Conservation (phyloP, 805 yeast genomes). For the Kodamaea hsintzibuensis region DNA sequence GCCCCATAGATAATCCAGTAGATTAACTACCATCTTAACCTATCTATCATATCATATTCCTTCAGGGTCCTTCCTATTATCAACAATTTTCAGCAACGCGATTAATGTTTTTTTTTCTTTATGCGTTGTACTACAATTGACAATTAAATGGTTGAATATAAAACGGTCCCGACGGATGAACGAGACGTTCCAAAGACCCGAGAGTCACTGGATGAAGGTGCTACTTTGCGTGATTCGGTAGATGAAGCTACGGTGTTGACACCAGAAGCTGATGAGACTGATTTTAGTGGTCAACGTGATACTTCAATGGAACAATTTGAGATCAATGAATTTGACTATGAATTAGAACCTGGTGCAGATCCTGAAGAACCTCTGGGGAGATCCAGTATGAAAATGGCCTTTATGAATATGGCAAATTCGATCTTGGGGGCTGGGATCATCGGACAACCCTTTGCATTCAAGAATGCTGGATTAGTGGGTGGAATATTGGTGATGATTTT, state of each 20-base stretch:
- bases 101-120: not conserved
- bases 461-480: constrained; percentile 75
- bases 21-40: no score
- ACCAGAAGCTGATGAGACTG: not conserved
- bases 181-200: constrained; percentile 3
- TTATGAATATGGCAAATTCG: constrained; percentile 96
- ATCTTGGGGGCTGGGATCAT: constrained; percentile 95
- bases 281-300: not conserved
- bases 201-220: not conserved
- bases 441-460: constrained; percentile 88
- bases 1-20: no score
- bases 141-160: constrained; percentile 1
- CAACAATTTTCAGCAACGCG: not conserved
- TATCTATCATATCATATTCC: no score
- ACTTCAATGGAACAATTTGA: constrained; percentile 9
- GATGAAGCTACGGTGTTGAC: not conserved
- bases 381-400: constrained; percentile 72
- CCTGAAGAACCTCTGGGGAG: constrained; percentile 21
- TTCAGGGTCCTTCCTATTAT: not conserved
- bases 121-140: not conserved
- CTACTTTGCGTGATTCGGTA: not conserved
- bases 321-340: constrained; percentile 9
- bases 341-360: not conserved
- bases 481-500: constrained; percentile 62
- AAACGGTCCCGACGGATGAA: constrained; percentile 6